These are phyloP conservation scores for Phaeosphaeria sp. DNA, from an alignment of 2,329 filamentous ascomycete genomes.

Conservation along the genomic window DNA sequence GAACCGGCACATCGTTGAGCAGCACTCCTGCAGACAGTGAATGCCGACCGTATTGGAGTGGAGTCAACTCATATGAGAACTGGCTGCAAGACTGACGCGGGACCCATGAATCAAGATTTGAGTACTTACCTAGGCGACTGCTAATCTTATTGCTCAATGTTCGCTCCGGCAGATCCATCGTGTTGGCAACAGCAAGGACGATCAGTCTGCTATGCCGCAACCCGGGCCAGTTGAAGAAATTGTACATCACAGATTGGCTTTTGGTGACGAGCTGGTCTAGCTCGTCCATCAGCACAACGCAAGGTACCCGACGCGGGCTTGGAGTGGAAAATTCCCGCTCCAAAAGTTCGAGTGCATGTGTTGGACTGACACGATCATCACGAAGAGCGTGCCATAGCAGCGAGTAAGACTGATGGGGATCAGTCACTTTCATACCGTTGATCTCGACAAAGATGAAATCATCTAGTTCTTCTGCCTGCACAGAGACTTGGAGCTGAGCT, in stretches of 20 bases:
- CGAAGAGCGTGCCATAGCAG: slow-evolving; percentile 95
- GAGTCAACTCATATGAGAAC: slow-evolving; percentile 4
- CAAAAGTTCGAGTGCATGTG: slow-evolving; percentile 87
- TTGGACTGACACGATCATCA: slow-evolving; percentile 88
- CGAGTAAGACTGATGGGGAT: slow-evolving; percentile 95
- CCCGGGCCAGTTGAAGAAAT: slow-evolving; percentile 99
- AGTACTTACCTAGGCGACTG: slow-evolving; percentile 65
- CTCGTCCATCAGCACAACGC: slow-evolving; percentile 98
- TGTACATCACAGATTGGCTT: slow-evolving; percentile 99
- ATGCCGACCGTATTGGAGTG: not conserved
- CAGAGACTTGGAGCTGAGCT: slow-evolving; percentile 83
- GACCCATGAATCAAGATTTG: slow-evolving; percentile 21
- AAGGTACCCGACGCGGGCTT: slow-evolving; percentile 87
- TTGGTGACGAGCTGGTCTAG: slow-evolving; percentile 96
- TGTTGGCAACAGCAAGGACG: slow-evolving; percentile 96
- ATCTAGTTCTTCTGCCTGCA: slow-evolving; percentile 88
- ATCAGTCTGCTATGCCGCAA: slow-evolving; percentile 90
- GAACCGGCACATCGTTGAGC: slow-evolving; percentile 17
- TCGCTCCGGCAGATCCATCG: slow-evolving; percentile 96
- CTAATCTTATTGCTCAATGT: slow-evolving; percentile 99
- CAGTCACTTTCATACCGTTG: slow-evolving; percentile 99
- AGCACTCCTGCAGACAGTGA: slow-evolving; percentile 20
- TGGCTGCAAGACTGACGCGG: slow-evolving; percentile 17
- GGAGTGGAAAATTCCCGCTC: slow-evolving; percentile 93
- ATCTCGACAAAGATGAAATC: slow-evolving; percentile 99